Evolutionary conservation across 768 basidiomycete species (phyloP).

Genomic region (Mrakia blollopis): DNA sequence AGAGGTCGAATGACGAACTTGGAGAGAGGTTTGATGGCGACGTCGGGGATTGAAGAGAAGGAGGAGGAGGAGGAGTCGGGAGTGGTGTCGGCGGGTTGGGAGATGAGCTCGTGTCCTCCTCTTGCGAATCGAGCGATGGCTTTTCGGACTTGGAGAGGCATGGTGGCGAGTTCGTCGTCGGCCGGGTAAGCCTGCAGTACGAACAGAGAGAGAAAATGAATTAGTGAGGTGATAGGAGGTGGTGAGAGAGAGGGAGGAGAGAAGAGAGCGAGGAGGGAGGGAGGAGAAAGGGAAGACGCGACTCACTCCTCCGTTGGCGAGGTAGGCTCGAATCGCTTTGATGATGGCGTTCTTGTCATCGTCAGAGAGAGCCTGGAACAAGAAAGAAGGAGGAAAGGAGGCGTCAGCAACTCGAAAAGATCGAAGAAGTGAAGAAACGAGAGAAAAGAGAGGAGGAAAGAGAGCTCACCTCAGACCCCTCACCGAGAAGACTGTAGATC

Average conservation of each 20-base stretch:
- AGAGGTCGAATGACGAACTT: slow-evolving; percentile 5
- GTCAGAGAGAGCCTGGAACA: neutral
- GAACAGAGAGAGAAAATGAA: too few species aligned
- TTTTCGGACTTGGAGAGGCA: neutral
- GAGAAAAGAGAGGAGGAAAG: too few species aligned
- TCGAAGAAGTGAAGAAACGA: neutral
- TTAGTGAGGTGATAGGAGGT: neutral
- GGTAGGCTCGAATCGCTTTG: neutral
- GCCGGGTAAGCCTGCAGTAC: neutral
- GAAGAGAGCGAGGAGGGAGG: neutral
- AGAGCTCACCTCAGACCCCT: neutral
- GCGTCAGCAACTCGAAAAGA: neutral
- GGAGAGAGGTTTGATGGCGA: neutral
- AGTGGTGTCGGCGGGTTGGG: neutral
- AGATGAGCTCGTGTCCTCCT: too few species aligned
- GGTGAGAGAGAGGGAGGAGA: neutral
- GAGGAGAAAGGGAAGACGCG: neutral
- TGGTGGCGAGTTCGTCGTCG: neutral
- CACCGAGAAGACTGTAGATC: neutral
- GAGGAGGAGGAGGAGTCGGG: neutral
- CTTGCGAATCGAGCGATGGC: neutral
- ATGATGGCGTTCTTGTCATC: neutral
- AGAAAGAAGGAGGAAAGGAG: neutral
- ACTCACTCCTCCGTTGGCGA: slow-evolving; percentile 2
- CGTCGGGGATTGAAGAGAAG: too few species aligned